Conservation (phyloP, 2,329 filamentous ascomycete species). For the Verticillium tricorpus region DNA sequence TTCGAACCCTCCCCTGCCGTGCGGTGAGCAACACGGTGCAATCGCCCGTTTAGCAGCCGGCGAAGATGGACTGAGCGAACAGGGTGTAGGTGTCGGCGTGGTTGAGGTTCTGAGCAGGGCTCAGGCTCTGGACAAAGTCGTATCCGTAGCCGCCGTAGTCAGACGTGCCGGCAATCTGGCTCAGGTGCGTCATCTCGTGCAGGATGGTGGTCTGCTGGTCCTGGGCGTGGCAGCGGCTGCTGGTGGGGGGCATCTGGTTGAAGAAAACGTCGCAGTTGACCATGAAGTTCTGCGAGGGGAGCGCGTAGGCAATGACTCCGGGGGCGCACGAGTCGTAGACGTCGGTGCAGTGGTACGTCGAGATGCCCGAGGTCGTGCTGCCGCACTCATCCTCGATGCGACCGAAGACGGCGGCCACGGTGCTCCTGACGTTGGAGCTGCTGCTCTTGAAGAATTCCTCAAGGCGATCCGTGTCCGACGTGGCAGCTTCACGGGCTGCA, state of each 20-base stretch:
- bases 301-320: neutral
- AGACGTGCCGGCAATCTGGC: conserved; percentile 47
- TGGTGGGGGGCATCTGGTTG: conserved; percentile 42
- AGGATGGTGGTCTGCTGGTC: conserved; percentile 56
- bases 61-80: conserved; percentile 12
- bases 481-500: conserved; percentile 13
- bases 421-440: conserved; percentile 25
- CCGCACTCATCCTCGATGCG: conserved; percentile 50
- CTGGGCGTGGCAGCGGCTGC: conserved; percentile 46
- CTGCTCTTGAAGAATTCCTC: conserved; percentile 62
- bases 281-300: neutral
- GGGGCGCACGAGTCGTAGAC: conserved; percentile 26
- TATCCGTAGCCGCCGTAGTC: conserved; percentile 46
- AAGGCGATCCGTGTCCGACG: conserved; percentile 30
- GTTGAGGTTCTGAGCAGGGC: conserved; percentile 43
- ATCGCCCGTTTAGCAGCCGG: conserved; percentile 2
- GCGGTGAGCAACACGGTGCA: neutral
- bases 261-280: neutral
- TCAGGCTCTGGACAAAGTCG: conserved; percentile 44
- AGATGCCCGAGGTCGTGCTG: conserved; percentile 40
- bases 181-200: conserved; percentile 62
- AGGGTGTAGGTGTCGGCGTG: conserved; percentile 56
- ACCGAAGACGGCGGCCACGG: conserved; percentile 45
- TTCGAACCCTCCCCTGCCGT: too few relatives aligned
- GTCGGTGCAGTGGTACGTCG: conserved; percentile 56